A percentile compares a stretch with the other conserved stretches of the same genome.
These are phyloP conservation scores for Reutealis trisperma DNA, from an alignment of 345 rosid genomes.

Conservation along the genomic window DNA sequence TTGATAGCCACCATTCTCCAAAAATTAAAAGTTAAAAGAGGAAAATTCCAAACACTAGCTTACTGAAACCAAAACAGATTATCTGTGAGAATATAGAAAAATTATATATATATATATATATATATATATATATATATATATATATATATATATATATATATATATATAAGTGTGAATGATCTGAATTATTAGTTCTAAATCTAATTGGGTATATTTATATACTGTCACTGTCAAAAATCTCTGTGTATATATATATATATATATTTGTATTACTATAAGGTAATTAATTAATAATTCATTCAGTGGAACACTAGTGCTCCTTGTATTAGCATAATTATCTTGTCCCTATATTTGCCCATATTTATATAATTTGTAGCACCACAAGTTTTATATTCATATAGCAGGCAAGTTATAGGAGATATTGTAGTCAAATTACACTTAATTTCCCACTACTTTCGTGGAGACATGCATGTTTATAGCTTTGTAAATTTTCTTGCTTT, in stretches of 20 bases:
- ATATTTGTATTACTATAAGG: too few species aligned
- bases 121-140: too few species aligned
- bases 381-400: not conserved
- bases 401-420: not conserved
- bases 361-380: not conserved
- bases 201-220: not conserved
- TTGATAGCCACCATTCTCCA: not conserved
- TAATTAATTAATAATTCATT: too few species aligned
- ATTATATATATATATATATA: not conserved
- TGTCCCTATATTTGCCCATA: not conserved
- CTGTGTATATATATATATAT: too few species aligned
- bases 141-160: not conserved
- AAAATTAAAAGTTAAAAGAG: not conserved
- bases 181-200: too few species aligned
- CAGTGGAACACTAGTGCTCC: not conserved
- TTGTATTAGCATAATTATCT: not conserved
- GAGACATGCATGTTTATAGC: too few species aligned
- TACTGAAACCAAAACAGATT: not conserved
- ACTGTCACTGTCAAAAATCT: not conserved
- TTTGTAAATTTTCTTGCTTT: too few species aligned
- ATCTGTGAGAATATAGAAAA: not conserved
- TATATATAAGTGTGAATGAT: too few species aligned
- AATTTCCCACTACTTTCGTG: too few species aligned
- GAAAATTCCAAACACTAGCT: not conserved
- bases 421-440: not conserved